These are phyloP conservation scores for Neurospora intermedia DNA, from an alignment of 495 filamentous ascomycete genomes.

Conservation along the genomic window DNA sequence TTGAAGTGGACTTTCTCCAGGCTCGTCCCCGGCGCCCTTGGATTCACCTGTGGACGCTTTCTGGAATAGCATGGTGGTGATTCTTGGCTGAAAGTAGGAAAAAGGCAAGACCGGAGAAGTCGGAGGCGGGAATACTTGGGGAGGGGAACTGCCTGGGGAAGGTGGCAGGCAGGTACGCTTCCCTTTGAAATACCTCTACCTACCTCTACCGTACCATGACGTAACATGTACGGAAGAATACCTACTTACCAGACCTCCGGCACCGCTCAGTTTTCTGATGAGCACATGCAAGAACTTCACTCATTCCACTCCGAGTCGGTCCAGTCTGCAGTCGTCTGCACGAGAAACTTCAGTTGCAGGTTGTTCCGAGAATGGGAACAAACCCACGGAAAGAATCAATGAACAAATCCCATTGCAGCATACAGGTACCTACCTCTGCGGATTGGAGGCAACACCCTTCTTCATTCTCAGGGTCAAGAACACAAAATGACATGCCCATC, in stretches of 20 bases:
- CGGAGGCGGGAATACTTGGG: neutral
- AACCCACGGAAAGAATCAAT: too few relatives aligned
- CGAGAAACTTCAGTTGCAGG: neutral
- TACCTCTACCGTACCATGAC: neutral
- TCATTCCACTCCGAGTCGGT: neutral
- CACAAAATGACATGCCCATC: too few relatives aligned
- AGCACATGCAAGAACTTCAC: neutral
- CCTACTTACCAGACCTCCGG: too few relatives aligned
- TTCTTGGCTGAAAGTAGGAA: neutral
- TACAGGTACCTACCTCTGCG: constrained; percentile 21
- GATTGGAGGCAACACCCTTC: too few relatives aligned
- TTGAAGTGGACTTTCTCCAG: neutral
- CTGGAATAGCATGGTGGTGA: neutral
- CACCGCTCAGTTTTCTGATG: neutral
- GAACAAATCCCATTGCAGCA: neutral
- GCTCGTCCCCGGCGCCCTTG: neutral
- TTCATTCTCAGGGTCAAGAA: too few relatives aligned
- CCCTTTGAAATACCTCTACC: neutral
- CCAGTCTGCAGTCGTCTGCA: neutral
- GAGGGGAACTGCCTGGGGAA: neutral
- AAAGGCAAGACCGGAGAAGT: neutral
- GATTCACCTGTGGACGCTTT: neutral
- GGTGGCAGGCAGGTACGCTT: neutral
- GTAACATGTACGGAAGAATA: neutral
- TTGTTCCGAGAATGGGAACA: too few relatives aligned